A percentile compares a stretch with the other conserved stretches of the same genome.
phyloP scores from a whole-genome alignment of 345 rosid species.

The Geranium rotundifolium region DNA sequence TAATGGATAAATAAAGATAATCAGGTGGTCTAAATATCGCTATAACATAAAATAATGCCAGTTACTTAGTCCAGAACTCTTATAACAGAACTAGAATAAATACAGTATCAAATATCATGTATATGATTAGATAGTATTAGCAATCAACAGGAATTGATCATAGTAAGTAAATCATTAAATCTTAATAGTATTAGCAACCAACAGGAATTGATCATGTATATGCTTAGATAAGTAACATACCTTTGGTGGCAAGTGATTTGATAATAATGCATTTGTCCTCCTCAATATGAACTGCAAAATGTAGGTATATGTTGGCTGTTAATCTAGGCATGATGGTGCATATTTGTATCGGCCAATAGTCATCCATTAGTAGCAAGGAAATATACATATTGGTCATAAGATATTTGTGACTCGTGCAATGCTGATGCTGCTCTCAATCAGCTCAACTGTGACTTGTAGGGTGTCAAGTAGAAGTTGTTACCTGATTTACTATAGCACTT shows the following conservation, averaged over 20 bases:
- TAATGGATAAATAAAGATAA: not conserved
- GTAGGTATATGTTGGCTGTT: slow-evolving; percentile 9
- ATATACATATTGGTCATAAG: not conserved
- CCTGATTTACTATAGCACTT: slow-evolving; percentile 97
- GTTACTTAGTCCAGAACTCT: not conserved
- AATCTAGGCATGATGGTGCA: not conserved
- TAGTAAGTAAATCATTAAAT: not conserved
- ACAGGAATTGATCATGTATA: slow-evolving; percentile 2
- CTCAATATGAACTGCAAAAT: slow-evolving; percentile 85
- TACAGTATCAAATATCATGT: not conserved
- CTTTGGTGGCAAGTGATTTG: slow-evolving; percentile 98
- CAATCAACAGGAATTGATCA: slow-evolving; percentile 2
- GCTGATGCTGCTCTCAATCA: not conserved
- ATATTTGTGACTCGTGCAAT: not conserved
- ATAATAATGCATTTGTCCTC: slow-evolving; percentile 83
- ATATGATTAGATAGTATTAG: not conserved
- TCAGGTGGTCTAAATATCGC: not conserved
- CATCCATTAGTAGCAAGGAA: not conserved
- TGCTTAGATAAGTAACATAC: slow-evolving; percentile 20
- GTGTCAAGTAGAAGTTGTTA: slow-evolving; percentile 15
- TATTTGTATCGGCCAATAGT: not conserved
- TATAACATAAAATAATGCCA: not conserved
- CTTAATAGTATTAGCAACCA: not conserved
- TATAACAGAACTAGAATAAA: not conserved
- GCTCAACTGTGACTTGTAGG: not conserved